These are phyloP conservation scores for Trichaptum fuscoviolaceum DNA, from an alignment of 768 basidiomycete species.

Conservation along the genomic window DNA sequence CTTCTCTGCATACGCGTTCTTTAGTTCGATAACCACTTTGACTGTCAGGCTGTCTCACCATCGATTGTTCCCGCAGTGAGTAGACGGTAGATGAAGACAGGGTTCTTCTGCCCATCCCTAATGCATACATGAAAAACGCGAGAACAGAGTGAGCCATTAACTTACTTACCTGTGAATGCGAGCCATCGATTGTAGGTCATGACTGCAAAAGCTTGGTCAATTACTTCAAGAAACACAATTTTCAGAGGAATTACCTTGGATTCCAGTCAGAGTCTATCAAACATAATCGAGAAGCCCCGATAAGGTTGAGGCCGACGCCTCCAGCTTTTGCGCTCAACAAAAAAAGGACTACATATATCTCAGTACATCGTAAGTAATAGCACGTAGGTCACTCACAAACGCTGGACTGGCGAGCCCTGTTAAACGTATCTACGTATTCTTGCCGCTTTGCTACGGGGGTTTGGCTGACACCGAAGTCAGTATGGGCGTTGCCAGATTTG, in stretches of 20 bases:
- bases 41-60: constrained; percentile 38
- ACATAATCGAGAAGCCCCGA: constrained; percentile 84
- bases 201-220: constrained; percentile 35
- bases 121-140: constrained; percentile 4
- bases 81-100: constrained; percentile 86
- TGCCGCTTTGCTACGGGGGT: constrained; percentile 75
- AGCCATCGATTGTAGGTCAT: constrained; percentile 96
- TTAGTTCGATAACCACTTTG: constrained; percentile 1
- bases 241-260: constrained; percentile 53
- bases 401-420: constrained; percentile 63
- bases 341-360: constrained; percentile 62
- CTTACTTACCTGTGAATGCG: constrained; percentile 76
- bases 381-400: constrained; percentile 49
- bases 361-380: neutral
- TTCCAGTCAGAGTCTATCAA: constrained; percentile 94
- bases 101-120: constrained; percentile 91
- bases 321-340: constrained; percentile 93
- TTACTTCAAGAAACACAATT: neutral
- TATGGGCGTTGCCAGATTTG: neutral
- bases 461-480: constrained; percentile 40
- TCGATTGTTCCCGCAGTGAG: constrained; percentile 88
- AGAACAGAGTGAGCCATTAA: constrained; percentile 8
- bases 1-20: constrained; percentile 51
- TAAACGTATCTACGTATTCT: constrained; percentile 86
- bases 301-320: constrained; percentile 89